These are phyloP conservation scores for Sugiyamaella americana DNA, from an alignment of 805 yeast species.

Conservation along the genomic window DNA sequence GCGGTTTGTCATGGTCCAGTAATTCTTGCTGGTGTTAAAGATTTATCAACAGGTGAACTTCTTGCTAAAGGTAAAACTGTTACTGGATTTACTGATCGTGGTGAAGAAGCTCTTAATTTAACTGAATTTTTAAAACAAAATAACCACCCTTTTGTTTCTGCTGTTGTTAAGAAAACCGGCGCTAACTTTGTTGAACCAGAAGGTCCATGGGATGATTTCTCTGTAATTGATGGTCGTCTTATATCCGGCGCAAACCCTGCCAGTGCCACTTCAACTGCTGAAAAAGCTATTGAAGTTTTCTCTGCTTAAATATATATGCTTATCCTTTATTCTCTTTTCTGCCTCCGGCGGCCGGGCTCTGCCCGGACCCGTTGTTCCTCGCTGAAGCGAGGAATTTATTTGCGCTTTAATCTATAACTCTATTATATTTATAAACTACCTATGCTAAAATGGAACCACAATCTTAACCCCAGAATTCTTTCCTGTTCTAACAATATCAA, in stretches of 20 bases:
- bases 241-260: constrained; percentile 66
- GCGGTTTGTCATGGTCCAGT: constrained; percentile 71
- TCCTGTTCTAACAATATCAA: constrained; percentile 12
- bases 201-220: constrained; percentile 47
- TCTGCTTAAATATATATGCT: background rate
- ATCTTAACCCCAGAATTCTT: constrained; percentile 17
- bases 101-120: constrained; percentile 38
- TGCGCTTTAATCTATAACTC: no score
- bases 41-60: constrained; percentile 37
- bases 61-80: constrained; percentile 47
- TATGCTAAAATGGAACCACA: constrained; percentile 13
- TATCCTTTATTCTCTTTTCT: no score
- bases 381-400: no score
- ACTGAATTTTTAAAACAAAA: constrained; percentile 27
- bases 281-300: constrained; percentile 10
- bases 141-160: constrained; percentile 35
- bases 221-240: constrained; percentile 50
- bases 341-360: background rate
- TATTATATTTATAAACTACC: no score
- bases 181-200: constrained; percentile 43
- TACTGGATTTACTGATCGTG: constrained; percentile 57
- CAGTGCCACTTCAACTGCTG: constrained; percentile 17
- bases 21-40: constrained; percentile 45
- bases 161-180: constrained; percentile 35
- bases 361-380: background rate